Percentiles rank a stretch among this genome's conserved stretches.
Conservation (phyloP, 2,329 filamentous ascomycete genomes). For the Dactylellina drechsleri region DNA sequence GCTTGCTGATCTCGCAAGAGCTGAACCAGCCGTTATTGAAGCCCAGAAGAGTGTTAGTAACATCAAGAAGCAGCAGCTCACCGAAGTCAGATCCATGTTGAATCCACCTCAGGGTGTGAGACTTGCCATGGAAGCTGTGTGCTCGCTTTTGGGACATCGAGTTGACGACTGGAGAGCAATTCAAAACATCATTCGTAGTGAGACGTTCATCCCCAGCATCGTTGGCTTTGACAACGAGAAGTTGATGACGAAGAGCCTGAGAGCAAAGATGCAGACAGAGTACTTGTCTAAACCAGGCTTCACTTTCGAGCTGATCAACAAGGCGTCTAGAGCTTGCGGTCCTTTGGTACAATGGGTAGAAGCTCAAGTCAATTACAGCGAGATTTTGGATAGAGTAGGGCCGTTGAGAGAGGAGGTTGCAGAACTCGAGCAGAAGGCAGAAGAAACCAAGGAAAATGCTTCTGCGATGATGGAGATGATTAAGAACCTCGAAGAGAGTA, state of each 20-base stretch:
- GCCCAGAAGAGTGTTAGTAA: slow-evolving; percentile 97
- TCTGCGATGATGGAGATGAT: slow-evolving; percentile 91
- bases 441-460: slow-evolving; percentile 92
- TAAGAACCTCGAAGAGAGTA: slow-evolving; percentile 83
- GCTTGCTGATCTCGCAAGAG: slow-evolving; percentile 83
- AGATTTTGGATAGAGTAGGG: slow-evolving; percentile 92
- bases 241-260: slow-evolving; percentile 86
- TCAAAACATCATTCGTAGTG: slow-evolving; percentile 84
- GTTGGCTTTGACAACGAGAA: slow-evolving; percentile 95
- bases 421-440: slow-evolving; percentile 83
- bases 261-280: slow-evolving; percentile 89
- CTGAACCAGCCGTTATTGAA: slow-evolving; percentile 90
- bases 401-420: slow-evolving; percentile 90
- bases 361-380: slow-evolving; percentile 97
- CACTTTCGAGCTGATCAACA: slow-evolving; percentile 94
- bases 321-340: slow-evolving; percentile 94
- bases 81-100: slow-evolving; percentile 96
- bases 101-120: slow-evolving; percentile 91
- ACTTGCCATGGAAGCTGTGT: slow-evolving; percentile 94
- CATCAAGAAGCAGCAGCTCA: slow-evolving; percentile 96
- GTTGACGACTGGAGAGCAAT: slow-evolving; percentile 91
- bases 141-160: slow-evolving; percentile 90
- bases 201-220: slow-evolving; percentile 98
- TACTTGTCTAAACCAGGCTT: slow-evolving; percentile 94
- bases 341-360: slow-evolving; percentile 96